Base-by-base conservation (phyloP, 208 protist species). In the Leishmania arabica region DNA sequence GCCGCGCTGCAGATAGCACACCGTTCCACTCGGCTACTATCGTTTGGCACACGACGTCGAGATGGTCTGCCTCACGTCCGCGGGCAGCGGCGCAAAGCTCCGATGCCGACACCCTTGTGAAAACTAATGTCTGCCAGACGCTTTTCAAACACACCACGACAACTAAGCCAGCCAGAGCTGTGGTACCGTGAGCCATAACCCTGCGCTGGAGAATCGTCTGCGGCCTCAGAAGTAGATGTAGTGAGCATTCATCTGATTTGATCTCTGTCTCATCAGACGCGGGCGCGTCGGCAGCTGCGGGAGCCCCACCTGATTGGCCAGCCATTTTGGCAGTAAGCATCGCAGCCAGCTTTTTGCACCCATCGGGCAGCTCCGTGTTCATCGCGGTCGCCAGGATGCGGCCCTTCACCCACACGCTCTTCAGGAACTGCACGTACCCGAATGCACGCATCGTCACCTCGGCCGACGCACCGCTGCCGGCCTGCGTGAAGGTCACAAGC, bases 371-470 rank as follows among this genome's bases (percentile, higher is more conserved):
- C 80, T 94, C 90, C 82, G 47, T 78, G 77, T 89, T 74, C 75
- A 79, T 79, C 13, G 89, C 85, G 13, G 83, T 87, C 53, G 80
- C 81, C 49, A 79, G 62, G 45, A 93, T 91, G 62, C 86, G 88
- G 1, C 78, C 77, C 51, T 89, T 90, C 54, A 90, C 79, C 85
- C 79, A 90, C 47, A 92, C 86, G 68, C 81, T 89, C 79, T 87
- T 86, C 42, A 94, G 68, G 76, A 94, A 94, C 77, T 92, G 90
- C 56, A 91, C 79, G 82, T 92, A 77, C 17, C 84, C 82, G 78
- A 83, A 88, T 2, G 78, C 85, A n/a, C 80, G 84, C 71, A 76
- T 62, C 51, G 71, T 76, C 71, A 76, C 71, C 53, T 86, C 82
- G 17, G 86, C 81, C 27, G 82, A 82, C 27, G 64, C 77, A 17